These are phyloP conservation scores for Ganoderma sp. DNA, from an alignment of 1,284 basidiomycete species.

Conservation along the genomic window DNA sequence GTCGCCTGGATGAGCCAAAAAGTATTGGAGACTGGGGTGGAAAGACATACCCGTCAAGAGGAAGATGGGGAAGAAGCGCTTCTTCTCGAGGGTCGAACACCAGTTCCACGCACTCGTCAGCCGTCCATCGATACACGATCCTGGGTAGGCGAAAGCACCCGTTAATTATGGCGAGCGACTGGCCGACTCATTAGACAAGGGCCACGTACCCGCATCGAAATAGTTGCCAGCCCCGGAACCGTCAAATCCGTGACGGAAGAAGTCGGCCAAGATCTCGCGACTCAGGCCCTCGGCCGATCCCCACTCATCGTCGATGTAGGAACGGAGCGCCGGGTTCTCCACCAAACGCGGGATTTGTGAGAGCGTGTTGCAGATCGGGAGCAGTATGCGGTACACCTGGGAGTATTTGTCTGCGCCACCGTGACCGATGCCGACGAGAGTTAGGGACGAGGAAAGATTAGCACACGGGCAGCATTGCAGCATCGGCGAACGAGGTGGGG, in stretches of 20 bases:
- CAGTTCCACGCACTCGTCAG: conserved; percentile 88
- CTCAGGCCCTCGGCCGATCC: conserved; percentile 71
- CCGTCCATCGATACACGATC: conserved; percentile 63
- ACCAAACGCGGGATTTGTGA: conserved; percentile 69
- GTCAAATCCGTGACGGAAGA: conserved; percentile 84
- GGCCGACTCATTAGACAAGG: not conserved
- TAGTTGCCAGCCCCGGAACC: conserved; percentile 83
- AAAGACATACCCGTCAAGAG: conserved; percentile 68
- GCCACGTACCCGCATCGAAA: conserved; percentile 69
- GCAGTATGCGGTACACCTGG: conserved; percentile 83
- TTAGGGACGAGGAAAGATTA: no score
- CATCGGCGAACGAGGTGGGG: not conserved
- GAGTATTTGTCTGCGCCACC: conserved; percentile 73
- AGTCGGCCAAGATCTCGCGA: conserved; percentile 76
- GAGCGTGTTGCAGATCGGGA: conserved; percentile 81
- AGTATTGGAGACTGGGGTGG: not conserved
- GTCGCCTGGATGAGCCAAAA: conserved; percentile 5
- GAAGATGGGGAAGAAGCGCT: conserved; percentile 80
- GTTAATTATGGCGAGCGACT: not conserved
- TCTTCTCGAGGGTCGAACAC: conserved; percentile 82
- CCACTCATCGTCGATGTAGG: conserved; percentile 82
- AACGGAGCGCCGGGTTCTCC: conserved; percentile 67
- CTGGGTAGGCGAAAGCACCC: conserved; percentile 29
- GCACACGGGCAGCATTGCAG: not conserved
- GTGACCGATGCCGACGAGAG: not conserved